These are phyloP conservation scores for Penicillium atrosanguineum DNA, from an alignment of 495 filamentous ascomycete species.

Conservation along the genomic window DNA sequence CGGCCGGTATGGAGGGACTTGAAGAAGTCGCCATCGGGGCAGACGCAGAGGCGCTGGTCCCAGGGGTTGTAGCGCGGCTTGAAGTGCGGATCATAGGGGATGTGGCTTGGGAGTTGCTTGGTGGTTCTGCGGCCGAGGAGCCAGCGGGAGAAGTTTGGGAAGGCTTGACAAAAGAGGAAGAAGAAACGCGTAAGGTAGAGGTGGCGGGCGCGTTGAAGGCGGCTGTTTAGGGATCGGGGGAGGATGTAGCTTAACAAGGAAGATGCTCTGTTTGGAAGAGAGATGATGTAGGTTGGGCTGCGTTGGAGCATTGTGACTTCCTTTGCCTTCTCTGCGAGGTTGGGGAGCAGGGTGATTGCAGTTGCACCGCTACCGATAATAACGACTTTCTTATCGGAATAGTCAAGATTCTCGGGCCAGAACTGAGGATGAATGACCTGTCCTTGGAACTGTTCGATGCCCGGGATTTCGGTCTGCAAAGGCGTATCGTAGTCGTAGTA, in stretches of 20 bases:
- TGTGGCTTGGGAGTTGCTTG: conserved; percentile 45
- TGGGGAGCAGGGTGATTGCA: conserved; percentile 39
- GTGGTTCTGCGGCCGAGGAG: conserved; percentile 31
- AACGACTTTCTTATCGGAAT: conserved; percentile 39
- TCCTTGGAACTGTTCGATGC: conserved; percentile 23
- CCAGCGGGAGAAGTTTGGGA: conserved; percentile 41
- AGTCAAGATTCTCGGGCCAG: conserved; percentile 41
- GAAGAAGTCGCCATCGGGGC: conserved; percentile 65
- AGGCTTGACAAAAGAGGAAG: conserved; percentile 43
- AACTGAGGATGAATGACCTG: conserved; percentile 40
- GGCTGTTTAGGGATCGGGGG: conserved; percentile 24
- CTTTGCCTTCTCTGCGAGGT: conserved; percentile 26
- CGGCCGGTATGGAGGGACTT: conserved; percentile 48
- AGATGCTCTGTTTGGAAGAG: conserved; percentile 29
- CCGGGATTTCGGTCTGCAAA: conserved; percentile 36
- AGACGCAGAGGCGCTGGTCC: conserved; percentile 62
- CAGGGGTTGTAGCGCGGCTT: conserved; percentile 59
- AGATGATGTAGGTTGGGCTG: conserved; percentile 52
- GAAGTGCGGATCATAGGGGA: conserved; percentile 58
- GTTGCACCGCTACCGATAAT: conserved; percentile 51
- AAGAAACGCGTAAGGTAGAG: conserved; percentile 25
- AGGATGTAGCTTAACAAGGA: conserved; percentile 28
- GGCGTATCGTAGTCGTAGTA: conserved; percentile 48
- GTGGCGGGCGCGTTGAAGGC: conserved; percentile 32
- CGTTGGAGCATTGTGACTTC: conserved; percentile 46